phyloP scores from a whole-genome alignment of 192 early-diverging fungal genomes.

The Pecoramyces ruminantium region DNA sequence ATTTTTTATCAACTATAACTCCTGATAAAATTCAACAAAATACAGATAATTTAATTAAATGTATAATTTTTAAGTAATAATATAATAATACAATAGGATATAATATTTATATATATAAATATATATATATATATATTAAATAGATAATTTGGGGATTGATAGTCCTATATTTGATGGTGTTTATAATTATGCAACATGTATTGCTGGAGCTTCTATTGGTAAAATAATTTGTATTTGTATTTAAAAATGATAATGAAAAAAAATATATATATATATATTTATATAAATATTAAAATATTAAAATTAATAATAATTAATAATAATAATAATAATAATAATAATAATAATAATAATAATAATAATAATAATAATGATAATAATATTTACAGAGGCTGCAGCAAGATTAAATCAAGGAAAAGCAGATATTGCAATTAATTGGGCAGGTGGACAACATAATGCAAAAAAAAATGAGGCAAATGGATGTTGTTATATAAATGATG shows the following conservation, averaged over 20 bases:
- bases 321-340: no score
- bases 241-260: no score
- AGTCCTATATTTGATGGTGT: background rate
- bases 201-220: slow-evolving; percentile 65
- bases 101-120: no score
- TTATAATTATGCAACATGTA: slow-evolving; percentile 31
- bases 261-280: no score
- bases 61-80: no score
- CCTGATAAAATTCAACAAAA: slow-evolving; percentile 19
- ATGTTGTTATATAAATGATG: slow-evolving; percentile 98
- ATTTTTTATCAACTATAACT: slow-evolving; percentile 15
- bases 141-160: slow-evolving; percentile 28
- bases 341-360: no score
- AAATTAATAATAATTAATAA: no score
- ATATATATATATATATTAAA: slow-evolving; percentile 90
- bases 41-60: slow-evolving; percentile 15
- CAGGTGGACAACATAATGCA: slow-evolving; percentile 89
- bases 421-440: slow-evolving; percentile 93
- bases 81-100: no score
- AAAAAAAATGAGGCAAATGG: slow-evolving; percentile 92
- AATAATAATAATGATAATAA: background rate
- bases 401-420: slow-evolving; percentile 60
- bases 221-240: no score
- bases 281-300: no score
- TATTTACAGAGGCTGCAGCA: slow-evolving; percentile 44